Percentiles rank a stretch among this genome's conserved stretches.
These are phyloP conservation scores for Acer saccharum DNA, from an alignment of 345 rosid genomes.

Conservation along the genomic window DNA sequence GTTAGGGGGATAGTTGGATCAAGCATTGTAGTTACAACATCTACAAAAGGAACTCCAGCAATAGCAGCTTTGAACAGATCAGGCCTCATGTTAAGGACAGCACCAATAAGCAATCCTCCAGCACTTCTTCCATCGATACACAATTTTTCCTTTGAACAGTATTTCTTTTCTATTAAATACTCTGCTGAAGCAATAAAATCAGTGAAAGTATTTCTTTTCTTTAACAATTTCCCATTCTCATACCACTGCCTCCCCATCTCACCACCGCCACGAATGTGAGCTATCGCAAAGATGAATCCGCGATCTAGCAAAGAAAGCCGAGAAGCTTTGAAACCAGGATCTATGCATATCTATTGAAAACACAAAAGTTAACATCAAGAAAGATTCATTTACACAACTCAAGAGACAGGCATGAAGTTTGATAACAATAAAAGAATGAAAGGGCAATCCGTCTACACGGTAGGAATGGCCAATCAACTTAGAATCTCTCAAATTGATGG, in stretches of 20 bases:
- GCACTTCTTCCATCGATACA: conserved; percentile 95
- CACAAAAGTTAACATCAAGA: conserved; percentile 2
- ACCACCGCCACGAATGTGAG: conserved; percentile 98
- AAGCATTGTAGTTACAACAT: conserved; percentile 92
- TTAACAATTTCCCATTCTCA: conserved; percentile 83
- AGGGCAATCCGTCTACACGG: no score
- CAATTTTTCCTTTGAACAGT: conserved; percentile 75
- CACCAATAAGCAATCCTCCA: conserved; percentile 91
- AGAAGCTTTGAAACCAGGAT: conserved; percentile 72
- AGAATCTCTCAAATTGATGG: no score
- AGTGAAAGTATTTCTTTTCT: conserved; percentile 86
- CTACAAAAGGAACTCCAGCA: conserved; percentile 96
- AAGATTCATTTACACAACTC: not conserved
- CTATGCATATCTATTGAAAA: conserved; percentile 55
- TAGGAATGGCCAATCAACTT: no score
- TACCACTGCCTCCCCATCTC: conserved; percentile 99
- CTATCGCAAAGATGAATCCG: conserved; percentile 80
- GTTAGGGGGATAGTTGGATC: conserved; percentile 96
- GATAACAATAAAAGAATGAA: no score
- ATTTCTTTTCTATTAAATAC: conserved; percentile 63
- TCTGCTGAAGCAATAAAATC: conserved; percentile 90
- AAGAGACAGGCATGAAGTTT: not conserved
- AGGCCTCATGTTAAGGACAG: conserved; percentile 97
- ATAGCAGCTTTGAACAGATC: conserved; percentile 88
- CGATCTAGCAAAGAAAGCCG: conserved; percentile 89